A percentile compares a stretch with the other conserved stretches of the same genome.
These are phyloP conservation scores for Tilletia caries DNA, from an alignment of 1,284 basidiomycete genomes.

Conservation along the genomic window DNA sequence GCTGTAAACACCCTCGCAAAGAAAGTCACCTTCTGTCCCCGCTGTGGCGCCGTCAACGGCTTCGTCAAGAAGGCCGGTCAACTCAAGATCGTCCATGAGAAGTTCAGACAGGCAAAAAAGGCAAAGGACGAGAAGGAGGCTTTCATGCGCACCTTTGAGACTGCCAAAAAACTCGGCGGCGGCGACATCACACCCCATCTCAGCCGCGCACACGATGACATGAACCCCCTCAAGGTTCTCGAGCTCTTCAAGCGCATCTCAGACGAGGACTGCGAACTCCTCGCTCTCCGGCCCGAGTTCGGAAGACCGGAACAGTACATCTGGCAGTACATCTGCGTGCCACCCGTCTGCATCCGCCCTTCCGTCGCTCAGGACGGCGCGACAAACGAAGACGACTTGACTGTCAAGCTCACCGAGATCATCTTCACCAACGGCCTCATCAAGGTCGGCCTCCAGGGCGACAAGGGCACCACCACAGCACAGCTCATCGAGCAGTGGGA, in stretches of 20 bases:
- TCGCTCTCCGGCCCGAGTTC: conserved; percentile 82
- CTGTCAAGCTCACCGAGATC: conserved; percentile 95
- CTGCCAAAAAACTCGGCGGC: conserved; percentile 74
- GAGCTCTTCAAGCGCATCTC: conserved; percentile 91
- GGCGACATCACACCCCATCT: conserved; percentile 82
- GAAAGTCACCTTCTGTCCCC: conserved; percentile 86
- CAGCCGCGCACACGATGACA: conserved; percentile 86
- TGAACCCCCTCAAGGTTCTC: conserved; percentile 90
- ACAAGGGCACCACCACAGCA: conserved; percentile 49
- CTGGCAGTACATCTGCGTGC: conserved; percentile 98
- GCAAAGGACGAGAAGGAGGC: conserved; percentile 81
- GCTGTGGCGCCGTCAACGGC: conserved; percentile 90
- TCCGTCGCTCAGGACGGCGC: conserved; percentile 86
- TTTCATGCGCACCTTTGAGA: conserved; percentile 79
- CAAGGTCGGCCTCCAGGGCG: conserved; percentile 72
- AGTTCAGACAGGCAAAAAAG: conserved; percentile 85
- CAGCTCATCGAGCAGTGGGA: conserved; percentile 83
- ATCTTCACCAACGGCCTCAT: conserved; percentile 92
- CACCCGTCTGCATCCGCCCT: conserved; percentile 94
- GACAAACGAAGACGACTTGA: conserved; percentile 91
- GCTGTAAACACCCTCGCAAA: conserved; percentile 83
- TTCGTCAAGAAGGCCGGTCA: conserved; percentile 94
- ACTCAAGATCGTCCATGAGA: conserved; percentile 95
- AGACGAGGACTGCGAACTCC: conserved; percentile 88
- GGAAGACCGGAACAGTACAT: conserved; percentile 96